A percentile compares a stretch with the other conserved stretches of the same genome.
Conservation (phyloP, 1,139 yeast species). For the Scheffersomyces segobiensis region DNA sequence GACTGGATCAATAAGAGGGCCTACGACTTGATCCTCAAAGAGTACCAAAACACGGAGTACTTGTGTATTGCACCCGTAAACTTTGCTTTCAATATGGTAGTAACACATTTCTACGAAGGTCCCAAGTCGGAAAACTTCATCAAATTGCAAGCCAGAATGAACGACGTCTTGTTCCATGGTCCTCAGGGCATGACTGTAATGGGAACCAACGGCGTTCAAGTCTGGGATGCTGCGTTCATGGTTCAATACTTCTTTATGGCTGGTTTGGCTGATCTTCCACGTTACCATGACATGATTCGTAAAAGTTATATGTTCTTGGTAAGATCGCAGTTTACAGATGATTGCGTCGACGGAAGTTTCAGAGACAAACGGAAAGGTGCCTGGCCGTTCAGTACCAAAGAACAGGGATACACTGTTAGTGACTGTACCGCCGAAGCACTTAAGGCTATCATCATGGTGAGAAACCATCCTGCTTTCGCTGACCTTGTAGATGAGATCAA, state of each 20-base stretch:
- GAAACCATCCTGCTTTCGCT: slow-evolving; percentile 56
- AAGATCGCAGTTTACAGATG: slow-evolving; percentile 81
- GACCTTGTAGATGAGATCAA: slow-evolving; percentile 51
- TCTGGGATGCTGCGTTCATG: slow-evolving; percentile 94
- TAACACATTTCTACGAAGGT: slow-evolving; percentile 70
- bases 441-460: slow-evolving; percentile 92
- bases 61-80: slow-evolving; percentile 93
- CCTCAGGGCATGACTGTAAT: slow-evolving; percentile 89
- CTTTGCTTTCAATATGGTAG: slow-evolving; percentile 80
- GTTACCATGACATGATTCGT: slow-evolving; percentile 62
- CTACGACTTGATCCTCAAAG: slow-evolving; percentile 69
- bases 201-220: slow-evolving; percentile 98
- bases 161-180: slow-evolving; percentile 81
- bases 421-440: slow-evolving; percentile 97
- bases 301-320: slow-evolving; percentile 71
- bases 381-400: slow-evolving; percentile 95
- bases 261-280: slow-evolving; percentile 72
- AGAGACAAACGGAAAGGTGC: slow-evolving; percentile 89
- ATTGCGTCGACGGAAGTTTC: slow-evolving; percentile 75
- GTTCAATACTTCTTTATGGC: slow-evolving; percentile 81
- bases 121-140: slow-evolving; percentile 60
- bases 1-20: slow-evolving; percentile 53
- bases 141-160: slow-evolving; percentile 58
- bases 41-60: slow-evolving; percentile 74
- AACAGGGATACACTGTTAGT: slow-evolving; percentile 94